phyloP scores from a whole-genome alignment of 163 green algal species.

The Trebouxia gelatinosa region DNA sequence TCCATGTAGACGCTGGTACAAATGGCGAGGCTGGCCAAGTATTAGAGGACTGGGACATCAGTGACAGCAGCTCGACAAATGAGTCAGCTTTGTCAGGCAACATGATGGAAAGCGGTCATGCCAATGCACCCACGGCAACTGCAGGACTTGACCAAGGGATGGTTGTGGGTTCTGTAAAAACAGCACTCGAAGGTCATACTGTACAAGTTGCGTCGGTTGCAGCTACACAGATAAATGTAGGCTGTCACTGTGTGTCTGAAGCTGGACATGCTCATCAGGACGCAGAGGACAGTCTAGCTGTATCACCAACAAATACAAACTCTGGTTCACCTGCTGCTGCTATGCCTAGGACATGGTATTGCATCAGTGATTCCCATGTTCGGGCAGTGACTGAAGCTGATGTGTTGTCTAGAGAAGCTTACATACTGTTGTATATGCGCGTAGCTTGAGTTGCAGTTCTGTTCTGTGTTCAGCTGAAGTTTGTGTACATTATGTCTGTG shows the following conservation, averaged over 20 bases:
- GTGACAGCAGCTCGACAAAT: background rate
- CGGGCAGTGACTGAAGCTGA: conserved; percentile 15
- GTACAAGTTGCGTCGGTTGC: background rate
- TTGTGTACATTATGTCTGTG: background rate
- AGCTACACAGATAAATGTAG: background rate
- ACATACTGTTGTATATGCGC: conserved; percentile 42
- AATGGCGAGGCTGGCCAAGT: too few relatives aligned
- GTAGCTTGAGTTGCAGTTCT: background rate
- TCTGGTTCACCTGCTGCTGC: background rate
- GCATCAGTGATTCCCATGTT: conserved; percentile 49
- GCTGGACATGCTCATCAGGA: background rate
- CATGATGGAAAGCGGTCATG: background rate
- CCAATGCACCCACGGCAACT: background rate
- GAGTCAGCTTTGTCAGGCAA: background rate
- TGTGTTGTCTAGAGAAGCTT: conserved; percentile 36
- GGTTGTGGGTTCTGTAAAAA: too few relatives aligned
- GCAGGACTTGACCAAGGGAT: too few relatives aligned
- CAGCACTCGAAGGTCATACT: background rate
- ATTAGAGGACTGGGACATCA: background rate
- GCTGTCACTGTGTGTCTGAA: background rate
- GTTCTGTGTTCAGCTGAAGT: too few relatives aligned
- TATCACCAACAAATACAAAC: background rate
- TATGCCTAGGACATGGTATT: conserved; percentile 39
- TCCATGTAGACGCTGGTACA: too few relatives aligned
- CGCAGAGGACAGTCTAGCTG: background rate